Evolutionary conservation across 345 rosid genomes (phyloP).

Genomic region (Eucalyptus erythrocorys): DNA sequence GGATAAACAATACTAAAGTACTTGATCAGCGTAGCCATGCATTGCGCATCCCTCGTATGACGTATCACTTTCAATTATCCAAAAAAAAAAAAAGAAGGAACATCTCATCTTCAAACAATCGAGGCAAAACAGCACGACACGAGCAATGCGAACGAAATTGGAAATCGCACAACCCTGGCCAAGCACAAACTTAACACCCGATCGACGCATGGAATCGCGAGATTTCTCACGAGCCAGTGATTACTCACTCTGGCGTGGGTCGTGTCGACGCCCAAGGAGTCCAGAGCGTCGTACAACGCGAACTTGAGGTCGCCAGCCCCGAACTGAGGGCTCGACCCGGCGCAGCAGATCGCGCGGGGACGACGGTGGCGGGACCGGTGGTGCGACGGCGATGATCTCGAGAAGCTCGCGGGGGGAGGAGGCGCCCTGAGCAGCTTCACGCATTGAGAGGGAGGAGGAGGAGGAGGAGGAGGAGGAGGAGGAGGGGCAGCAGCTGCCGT

Average conservation of each 20-base stretch:
- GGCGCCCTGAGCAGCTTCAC: neutral
- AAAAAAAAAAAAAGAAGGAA: neutral
- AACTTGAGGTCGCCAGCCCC: conserved; percentile 6
- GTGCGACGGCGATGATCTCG: neutral
- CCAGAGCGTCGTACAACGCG: conserved; percentile 23
- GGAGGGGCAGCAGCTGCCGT: neutral
- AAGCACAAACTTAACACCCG: neutral
- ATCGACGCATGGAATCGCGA: neutral
- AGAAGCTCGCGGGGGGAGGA: neutral
- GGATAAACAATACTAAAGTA: neutral
- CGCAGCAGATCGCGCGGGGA: neutral
- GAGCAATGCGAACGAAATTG: neutral
- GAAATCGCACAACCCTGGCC: neutral
- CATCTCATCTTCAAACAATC: neutral
- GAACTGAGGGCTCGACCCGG: neutral
- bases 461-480: neutral
- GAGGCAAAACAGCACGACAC: neutral
- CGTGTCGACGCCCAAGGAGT: conserved; percentile 20
- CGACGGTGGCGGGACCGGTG: neutral
- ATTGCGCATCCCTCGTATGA: neutral
- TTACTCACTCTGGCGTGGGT: conserved; percentile 18
- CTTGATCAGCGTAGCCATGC: neutral
- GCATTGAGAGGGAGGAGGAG: neutral
- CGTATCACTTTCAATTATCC: neutral
- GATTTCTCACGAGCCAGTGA: neutral